Evolutionary conservation across 176 grass and related monocot genomes (phyloP).

Genomic region (Dendrocalamus sinicus): DNA sequence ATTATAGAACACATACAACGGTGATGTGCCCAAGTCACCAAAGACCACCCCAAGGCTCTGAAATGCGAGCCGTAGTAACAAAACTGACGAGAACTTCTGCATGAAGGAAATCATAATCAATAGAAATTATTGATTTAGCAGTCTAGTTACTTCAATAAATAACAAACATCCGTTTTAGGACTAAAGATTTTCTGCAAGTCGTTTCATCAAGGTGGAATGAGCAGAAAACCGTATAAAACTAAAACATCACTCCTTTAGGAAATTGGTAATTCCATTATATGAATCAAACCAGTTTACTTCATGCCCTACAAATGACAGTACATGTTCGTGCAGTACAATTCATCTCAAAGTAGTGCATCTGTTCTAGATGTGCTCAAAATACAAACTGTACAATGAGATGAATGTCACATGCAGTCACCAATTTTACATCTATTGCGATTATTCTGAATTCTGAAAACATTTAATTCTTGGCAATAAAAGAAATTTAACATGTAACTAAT

Average conservation of each 20-base stretch:
- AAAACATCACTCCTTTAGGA: neutral
- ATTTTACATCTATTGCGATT: slow-evolving; percentile 25
- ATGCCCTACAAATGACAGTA: neutral
- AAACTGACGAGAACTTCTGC: slow-evolving; percentile 80
- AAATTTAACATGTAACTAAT: neutral
- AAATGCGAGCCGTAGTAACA: slow-evolving; percentile 79
- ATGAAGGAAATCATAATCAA: slow-evolving; percentile 36
- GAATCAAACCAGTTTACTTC: slow-evolving; percentile 3
- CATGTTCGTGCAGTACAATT: neutral
- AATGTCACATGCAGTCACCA: slow-evolving; percentile 13
- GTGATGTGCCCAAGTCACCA: slow-evolving; percentile 93
- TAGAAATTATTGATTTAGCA: slow-evolving; percentile 21
- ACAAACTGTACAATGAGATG: slow-evolving; percentile 28
- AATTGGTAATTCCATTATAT: neutral
- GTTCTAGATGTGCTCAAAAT: neutral
- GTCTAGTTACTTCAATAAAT: neutral
- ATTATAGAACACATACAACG: slow-evolving; percentile 94
- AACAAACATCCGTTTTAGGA: neutral
- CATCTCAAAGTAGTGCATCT: neutral
- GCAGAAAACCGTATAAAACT: neutral
- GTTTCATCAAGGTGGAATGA: neutral
- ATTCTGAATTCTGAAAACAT: slow-evolving; percentile 18
- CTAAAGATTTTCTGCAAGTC: neutral
- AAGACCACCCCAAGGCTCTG: slow-evolving; percentile 99
- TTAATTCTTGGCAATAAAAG: neutral